Conservation (phyloP, 2,329 filamentous ascomycete species). For the Fusarium chaquense region DNA sequence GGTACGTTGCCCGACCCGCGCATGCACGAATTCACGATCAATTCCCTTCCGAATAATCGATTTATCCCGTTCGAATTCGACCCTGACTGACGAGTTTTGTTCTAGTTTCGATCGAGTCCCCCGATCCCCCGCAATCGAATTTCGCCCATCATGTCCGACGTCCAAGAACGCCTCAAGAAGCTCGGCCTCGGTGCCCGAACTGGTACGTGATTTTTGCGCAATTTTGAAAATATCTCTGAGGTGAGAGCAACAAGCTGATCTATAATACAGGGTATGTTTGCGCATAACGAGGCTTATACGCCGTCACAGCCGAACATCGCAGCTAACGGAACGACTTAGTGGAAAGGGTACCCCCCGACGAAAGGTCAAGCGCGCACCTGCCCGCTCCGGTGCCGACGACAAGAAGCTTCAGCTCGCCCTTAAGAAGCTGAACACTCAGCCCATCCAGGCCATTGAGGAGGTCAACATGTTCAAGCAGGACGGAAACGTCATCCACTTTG, state of each 20-base stretch:
- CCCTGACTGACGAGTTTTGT: constrained; percentile 47
- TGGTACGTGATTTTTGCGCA: constrained; percentile 66
- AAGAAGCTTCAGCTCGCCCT: constrained; percentile 98
- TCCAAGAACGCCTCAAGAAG: constrained; percentile 72
- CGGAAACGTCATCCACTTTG: constrained; percentile 99
- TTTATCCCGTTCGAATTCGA: constrained; percentile 40
- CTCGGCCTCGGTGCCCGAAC: constrained; percentile 68
- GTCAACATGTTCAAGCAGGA: constrained; percentile 99
- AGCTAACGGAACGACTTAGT: constrained; percentile 59
- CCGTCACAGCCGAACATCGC: constrained; percentile 37
- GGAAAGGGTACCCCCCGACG: constrained; percentile 98
- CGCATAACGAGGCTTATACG: constrained; percentile 25
- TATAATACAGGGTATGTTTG: constrained; percentile 54
- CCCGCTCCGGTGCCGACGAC: constrained; percentile 93
- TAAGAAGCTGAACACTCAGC: constrained; percentile 99
- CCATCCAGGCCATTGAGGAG: constrained; percentile 99
- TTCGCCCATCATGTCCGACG: constrained; percentile 63
- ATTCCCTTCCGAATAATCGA: constrained; percentile 27
- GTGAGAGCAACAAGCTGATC: constrained; percentile 31
- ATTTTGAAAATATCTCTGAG: background rate
- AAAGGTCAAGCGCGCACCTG: constrained; percentile 98
- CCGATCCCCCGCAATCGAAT: constrained; percentile 49
- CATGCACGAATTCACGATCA: constrained; percentile 32
- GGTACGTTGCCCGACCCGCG: constrained; percentile 49
- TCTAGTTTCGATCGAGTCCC: constrained; percentile 47